These are phyloP conservation scores for Termitomyces sp. DNA, from an alignment of 768 basidiomycete species.

Conservation along the genomic window DNA sequence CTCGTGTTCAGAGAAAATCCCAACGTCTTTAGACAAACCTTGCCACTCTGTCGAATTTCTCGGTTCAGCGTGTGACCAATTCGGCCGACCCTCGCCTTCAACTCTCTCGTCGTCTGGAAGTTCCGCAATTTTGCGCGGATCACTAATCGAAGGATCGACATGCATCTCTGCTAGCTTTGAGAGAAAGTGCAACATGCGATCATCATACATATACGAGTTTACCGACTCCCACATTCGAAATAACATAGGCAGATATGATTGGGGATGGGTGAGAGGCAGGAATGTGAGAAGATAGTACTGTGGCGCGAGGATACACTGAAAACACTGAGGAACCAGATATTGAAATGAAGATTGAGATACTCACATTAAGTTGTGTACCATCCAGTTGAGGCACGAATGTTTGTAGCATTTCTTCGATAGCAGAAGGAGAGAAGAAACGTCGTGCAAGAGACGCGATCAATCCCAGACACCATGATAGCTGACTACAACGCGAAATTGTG, in stretches of 20 bases:
- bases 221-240: constrained; percentile 86
- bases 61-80: constrained; percentile 42
- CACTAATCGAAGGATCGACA: constrained; percentile 68
- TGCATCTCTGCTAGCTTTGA: constrained; percentile 75
- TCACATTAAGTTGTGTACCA: constrained; percentile 65
- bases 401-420: constrained; percentile 84
- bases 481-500: constrained; percentile 30
- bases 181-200: constrained; percentile 82
- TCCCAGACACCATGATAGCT: constrained; percentile 75
- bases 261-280: constrained; percentile 79
- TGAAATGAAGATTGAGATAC: constrained; percentile 16
- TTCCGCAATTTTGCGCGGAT: constrained; percentile 60
- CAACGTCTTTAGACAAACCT: constrained; percentile 82
- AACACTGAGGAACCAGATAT: constrained; percentile 7
- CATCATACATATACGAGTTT: constrained; percentile 87
- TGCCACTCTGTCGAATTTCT: constrained; percentile 42
- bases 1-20: constrained; percentile 80
- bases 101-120: constrained; percentile 67
- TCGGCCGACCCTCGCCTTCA: constrained; percentile 54
- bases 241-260: constrained; percentile 76
- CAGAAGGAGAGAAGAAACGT: constrained; percentile 85
- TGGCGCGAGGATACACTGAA: constrained; percentile 66
- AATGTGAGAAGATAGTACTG: constrained; percentile 86
- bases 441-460: constrained; percentile 61
- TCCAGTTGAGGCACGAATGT: constrained; percentile 77